phyloP scores from a whole-genome alignment of 202 grass and related monocot genomes.

The Musa balbisiana region DNA sequence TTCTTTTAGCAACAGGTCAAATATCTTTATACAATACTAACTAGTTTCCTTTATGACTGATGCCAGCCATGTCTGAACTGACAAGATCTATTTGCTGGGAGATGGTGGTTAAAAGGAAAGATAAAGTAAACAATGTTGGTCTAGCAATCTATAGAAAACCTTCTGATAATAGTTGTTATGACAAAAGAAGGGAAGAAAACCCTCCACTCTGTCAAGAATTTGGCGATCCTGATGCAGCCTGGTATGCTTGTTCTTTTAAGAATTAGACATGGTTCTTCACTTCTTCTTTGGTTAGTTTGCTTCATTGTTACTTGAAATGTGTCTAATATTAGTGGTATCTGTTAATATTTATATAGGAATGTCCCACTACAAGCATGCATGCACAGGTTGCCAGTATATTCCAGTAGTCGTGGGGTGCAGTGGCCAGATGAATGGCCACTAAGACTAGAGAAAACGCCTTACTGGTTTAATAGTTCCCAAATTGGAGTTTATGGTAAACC shows the following conservation, averaged over 20 bases:
- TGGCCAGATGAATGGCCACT: constrained; percentile 80
- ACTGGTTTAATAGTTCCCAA: constrained; percentile 71
- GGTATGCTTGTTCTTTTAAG: constrained; percentile 40
- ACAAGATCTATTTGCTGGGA: constrained; percentile 97
- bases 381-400: constrained; percentile 65
- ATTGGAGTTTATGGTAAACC: constrained; percentile 88
- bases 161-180: constrained; percentile 83
- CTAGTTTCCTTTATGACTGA: not conserved
- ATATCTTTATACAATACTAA: not conserved
- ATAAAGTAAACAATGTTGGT: constrained; percentile 81
- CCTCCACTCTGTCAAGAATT: constrained; percentile 74
- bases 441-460: constrained; percentile 68
- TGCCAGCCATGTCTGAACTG: constrained; percentile 75
- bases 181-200: constrained; percentile 67
- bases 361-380: constrained; percentile 82
- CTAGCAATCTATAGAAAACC: constrained; percentile 83
- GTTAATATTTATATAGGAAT: constrained; percentile 46
- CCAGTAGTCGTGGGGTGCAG: constrained; percentile 42
- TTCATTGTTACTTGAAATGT: not conserved
- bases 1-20: not conserved
- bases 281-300: constrained; percentile 10
- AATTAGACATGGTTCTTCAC: not conserved
- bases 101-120: constrained; percentile 88
- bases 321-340: not conserved
- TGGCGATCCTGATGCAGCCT: constrained; percentile 82